Evolutionary conservation across 2,329 filamentous ascomycete species (phyloP), one percentile per base, ranked within the genome.

Genomic region (Colletotrichum tanaceti): DNA sequence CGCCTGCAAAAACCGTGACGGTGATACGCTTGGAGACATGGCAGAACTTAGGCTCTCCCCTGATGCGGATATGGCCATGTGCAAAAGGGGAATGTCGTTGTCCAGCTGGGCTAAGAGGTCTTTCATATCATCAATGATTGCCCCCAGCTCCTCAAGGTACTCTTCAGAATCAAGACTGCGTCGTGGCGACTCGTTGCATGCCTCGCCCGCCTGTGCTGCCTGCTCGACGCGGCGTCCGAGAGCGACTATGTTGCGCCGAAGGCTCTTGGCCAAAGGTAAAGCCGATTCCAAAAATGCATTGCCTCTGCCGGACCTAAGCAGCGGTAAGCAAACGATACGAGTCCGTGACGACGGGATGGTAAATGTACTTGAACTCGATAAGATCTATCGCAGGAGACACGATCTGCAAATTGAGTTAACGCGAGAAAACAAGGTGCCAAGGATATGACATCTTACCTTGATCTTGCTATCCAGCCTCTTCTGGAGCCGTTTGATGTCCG

Each of bases 1-100:
- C 20, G 96, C 94, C 79, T 99, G 96, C 44, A 98, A 82, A 49
- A 99, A 82, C 47, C 96, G 88, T 5, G 95, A 98, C 1, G 95
- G 95, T 1, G 95, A 98, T 52, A 98, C 92, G 11, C 91, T 91
- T 1, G 91, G 85, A 0, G 94, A 93, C 35, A 98, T 83, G 3
- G 89, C 90, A 0, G 92, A 92, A 0, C 93, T 93, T 38, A 98
- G 84, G 66, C 89, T 97, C 64, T 95, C 94, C 0, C 96, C 96
- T 1, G 95, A 98, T 0, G 94, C 95, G 1, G 93, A 96, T 72
- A 99, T 97, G 63, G 96, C 96, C 35, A 99, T 85, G 74, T 96
- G 97, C 77, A 99, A 91, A 4, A 97, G 84, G 0, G 95, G 95
- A 13, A 98, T 93, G 14, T 95, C 92, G 78, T 96, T 91, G 77